A percentile compares a stretch with the other conserved stretches of the same genome.
Conservation (phyloP, 164 flowering plant species). For the Magnolia kwangsiensis region DNA sequence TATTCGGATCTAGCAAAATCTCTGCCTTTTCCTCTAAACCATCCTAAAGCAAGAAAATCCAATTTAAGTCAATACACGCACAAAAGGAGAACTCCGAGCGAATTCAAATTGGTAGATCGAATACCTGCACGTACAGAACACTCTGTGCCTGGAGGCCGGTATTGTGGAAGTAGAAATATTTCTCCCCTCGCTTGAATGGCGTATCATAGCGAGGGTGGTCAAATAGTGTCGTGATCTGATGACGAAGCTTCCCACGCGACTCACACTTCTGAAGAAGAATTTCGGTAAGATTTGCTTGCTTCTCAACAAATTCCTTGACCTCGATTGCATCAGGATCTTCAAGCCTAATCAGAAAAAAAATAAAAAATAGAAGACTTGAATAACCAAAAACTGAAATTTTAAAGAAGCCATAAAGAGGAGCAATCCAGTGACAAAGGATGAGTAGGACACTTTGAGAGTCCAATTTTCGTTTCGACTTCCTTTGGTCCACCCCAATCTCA, state of each 20-base stretch:
- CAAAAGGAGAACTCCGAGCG: neutral
- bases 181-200: slow-evolving; percentile 65
- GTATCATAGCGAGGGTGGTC: slow-evolving; percentile 75
- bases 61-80: too few species aligned
- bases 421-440: too few species aligned
- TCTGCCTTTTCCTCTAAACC: slow-evolving; percentile 74
- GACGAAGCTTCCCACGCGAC: slow-evolving; percentile 58
- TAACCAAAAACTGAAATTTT: too few species aligned
- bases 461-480: too few species aligned
- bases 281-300: slow-evolving; percentile 68
- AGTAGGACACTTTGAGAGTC: too few species aligned
- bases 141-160: slow-evolving; percentile 89
- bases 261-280: slow-evolving; percentile 64
- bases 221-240: slow-evolving; percentile 58
- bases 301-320: slow-evolving; percentile 76
- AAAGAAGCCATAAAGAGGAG: too few species aligned
- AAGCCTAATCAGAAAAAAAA: slow-evolving; percentile 46
- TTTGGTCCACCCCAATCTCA: too few species aligned
- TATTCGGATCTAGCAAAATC: slow-evolving; percentile 91
- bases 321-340: slow-evolving; percentile 94
- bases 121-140: slow-evolving; percentile 87
- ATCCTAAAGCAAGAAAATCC: slow-evolving; percentile 41
- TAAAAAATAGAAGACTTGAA: too few species aligned
- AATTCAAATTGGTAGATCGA: neutral
- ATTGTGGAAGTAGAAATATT: slow-evolving; percentile 89